Percentiles rank a stretch among this genome's conserved stretches.
Evolutionary conservation across 2,329 filamentous ascomycete genomes (phyloP).

Genomic region (Rugonectria rugulosa): DNA sequence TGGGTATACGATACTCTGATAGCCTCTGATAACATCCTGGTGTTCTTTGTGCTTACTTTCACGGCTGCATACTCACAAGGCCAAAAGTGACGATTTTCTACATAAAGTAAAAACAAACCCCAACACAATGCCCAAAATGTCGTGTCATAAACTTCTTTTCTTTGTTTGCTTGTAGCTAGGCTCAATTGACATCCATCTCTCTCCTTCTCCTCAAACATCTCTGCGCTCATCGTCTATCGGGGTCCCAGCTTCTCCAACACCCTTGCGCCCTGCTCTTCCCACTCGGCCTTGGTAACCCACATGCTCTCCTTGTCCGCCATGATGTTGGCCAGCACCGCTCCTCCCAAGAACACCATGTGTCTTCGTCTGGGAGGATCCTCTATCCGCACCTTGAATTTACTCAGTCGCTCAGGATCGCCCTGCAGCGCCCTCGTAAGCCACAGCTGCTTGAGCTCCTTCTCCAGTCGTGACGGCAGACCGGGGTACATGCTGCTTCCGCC

Average conservation of each 20-base stretch:
- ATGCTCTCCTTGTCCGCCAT: conserved; percentile 99
- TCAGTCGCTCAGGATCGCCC: conserved; percentile 90
- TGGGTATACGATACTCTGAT: too few relatives aligned
- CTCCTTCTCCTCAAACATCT: conserved; percentile 13
- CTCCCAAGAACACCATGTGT: conserved; percentile 99
- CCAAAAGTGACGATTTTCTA: too few relatives aligned
- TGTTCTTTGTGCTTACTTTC: too few relatives aligned
- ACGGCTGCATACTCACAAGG: too few relatives aligned
- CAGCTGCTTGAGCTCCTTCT: conserved; percentile 98
- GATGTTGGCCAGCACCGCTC: conserved; percentile 95
- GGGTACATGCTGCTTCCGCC: conserved; percentile 99
- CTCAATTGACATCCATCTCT: conserved; percentile 28
- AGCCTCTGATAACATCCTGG: too few relatives aligned
- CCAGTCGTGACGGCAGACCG: conserved; percentile 88
- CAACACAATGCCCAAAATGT: background rate
- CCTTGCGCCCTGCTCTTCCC: conserved; percentile 88
- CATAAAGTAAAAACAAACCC: too few relatives aligned
- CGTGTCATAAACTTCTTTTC: conserved; percentile 31
- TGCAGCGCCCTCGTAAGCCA: conserved; percentile 93
- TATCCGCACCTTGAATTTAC: conserved; percentile 99
- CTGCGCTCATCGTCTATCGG: conserved; percentile 60
- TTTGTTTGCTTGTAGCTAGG: conserved; percentile 32
- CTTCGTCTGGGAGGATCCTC: conserved; percentile 94
- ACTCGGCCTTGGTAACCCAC: conserved; percentile 98
- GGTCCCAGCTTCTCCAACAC: conserved; percentile 93